Conservation (phyloP, 2,329 filamentous ascomycete genomes). For the Aspergillus vadensis region DNA sequence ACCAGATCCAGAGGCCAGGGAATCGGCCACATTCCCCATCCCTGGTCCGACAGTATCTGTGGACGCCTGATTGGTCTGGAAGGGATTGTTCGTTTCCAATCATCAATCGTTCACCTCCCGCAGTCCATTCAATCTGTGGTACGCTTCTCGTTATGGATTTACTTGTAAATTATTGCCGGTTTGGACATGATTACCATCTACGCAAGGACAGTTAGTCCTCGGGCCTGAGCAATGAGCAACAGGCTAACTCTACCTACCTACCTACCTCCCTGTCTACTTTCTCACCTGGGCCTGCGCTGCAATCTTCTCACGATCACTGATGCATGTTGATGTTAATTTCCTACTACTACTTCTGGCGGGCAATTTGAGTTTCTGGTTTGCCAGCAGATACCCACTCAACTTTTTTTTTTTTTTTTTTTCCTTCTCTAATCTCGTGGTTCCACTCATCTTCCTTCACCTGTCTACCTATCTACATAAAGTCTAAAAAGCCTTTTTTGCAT, state of each 20-base stretch:
- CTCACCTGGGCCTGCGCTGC: neutral
- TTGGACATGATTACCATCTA: neutral
- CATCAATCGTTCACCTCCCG: neutral
- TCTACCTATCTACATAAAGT: too few relatives aligned
- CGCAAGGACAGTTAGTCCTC: too few relatives aligned
- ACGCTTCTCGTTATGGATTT: constrained; percentile 1
- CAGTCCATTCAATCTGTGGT: neutral
- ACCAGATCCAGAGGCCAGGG: constrained; percentile 32
- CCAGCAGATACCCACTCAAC: constrained; percentile 39
- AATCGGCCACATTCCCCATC: constrained; percentile 30
- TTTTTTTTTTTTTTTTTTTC: neutral
- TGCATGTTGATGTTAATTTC: neutral
- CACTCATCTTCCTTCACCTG: neutral
- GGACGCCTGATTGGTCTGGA: constrained; percentile 29
- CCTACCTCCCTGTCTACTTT: neutral
- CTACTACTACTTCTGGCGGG: constrained; percentile 24
- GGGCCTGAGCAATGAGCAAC: too few relatives aligned
- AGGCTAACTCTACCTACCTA: neutral
- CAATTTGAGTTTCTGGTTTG: constrained; percentile 18
- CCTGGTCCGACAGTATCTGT: constrained; percentile 34
- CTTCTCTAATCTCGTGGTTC: constrained; percentile 2
- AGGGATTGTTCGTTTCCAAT: neutral
- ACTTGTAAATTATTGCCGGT: constrained; percentile 3
- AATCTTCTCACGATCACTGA: constrained; percentile 1
- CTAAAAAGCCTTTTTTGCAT: neutral